Evolutionary conservation across 1,284 basidiomycete species (phyloP).

Genomic region (Melampsora larici-populina): DNA sequence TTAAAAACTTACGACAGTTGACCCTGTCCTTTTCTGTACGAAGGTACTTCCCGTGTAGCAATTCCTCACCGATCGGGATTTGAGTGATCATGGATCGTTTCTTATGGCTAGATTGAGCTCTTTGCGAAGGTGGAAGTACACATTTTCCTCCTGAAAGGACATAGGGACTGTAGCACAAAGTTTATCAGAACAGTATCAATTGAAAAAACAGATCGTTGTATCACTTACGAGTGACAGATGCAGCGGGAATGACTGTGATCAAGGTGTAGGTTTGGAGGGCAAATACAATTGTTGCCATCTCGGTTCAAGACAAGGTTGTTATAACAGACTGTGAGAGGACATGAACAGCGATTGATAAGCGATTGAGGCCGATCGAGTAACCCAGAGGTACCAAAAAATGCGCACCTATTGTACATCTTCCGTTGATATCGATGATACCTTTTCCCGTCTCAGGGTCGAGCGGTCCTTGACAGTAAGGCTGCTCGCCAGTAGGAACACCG

Average conservation of each 20-base stretch:
- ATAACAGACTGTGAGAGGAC: constrained; percentile 31
- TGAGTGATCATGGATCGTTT: constrained; percentile 15
- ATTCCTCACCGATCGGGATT: neutral
- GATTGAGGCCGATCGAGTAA: neutral
- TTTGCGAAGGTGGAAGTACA: constrained; percentile 34
- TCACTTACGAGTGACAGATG: constrained; percentile 19
- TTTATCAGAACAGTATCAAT: neutral
- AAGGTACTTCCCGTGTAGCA: constrained; percentile 28
- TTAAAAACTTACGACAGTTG: constrained; percentile 22
- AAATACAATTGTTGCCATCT: constrained; percentile 27
- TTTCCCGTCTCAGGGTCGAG: constrained; percentile 16
- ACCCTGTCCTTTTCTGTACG: neutral
- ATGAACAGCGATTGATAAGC: neutral
- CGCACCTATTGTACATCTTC: constrained; percentile 37
- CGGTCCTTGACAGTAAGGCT: constrained; percentile 16
- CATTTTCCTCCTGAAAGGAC: constrained; percentile 25
- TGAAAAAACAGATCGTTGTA: neutral
- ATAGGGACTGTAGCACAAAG: constrained; percentile 16
- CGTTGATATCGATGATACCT: constrained; percentile 4
- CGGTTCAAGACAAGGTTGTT: constrained; percentile 26
- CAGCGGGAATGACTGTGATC: constrained; percentile 18
- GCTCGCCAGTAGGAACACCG: neutral
- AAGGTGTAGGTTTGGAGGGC: constrained; percentile 25
- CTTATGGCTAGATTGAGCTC: constrained; percentile 9
- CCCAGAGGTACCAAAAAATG: neutral